Base-by-base conservation (phyloP, 169 alveolate species). In the Amoebophrya sp. region DNA sequence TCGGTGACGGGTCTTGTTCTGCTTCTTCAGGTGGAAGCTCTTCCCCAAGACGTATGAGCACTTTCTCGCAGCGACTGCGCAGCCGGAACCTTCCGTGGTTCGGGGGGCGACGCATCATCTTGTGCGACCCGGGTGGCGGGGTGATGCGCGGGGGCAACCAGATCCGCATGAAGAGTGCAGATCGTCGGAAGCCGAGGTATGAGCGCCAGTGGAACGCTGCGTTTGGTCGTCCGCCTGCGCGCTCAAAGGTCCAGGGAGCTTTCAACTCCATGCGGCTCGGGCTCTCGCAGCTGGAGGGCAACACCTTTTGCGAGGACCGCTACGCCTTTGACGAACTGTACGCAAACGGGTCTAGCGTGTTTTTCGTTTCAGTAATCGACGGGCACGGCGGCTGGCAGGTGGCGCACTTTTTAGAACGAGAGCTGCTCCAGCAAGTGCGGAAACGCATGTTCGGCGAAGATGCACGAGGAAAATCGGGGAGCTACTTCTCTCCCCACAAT, bases 381-480 rank as follows among this genome's bases (percentile, higher is more conserved):
- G 65, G 65, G 65, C 65, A 47, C 65, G 65, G 65, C 65, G 65
- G 65, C 65, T 47, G 65, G 65, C 65, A 47, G 65, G 65, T 47
- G 29, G 65, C 65, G 65, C 65, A 47, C 65, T 47, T 47, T 18
- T 18, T 47, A 18, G 65, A 47, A 18, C 65, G 65, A 6, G 18
- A 47, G 29, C 18, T 47, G 65, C 65, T 47, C 6, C 6, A 47
- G 29, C 6, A 47, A 6, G 65, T 47, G 65, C 65, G 65, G 65
- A 18, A 47, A 47, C 6, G 18, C 29, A 6, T 47, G 6, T 47
- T 47, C 65, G 65, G 18, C n/a, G n/a, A n/a, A n/a, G n/a, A n/a
- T n/a, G n/a, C n/a, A n/a, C n/a, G n/a, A n/a, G n/a, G n/a, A n/a
- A n/a, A n/a, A n/a, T n/a, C n/a, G n/a, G n/a, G n/a, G n/a, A n/a